These are phyloP conservation scores for Solanum pimpinellifolium DNA, from an alignment of 257 asterid genomes.

Conservation along the genomic window DNA sequence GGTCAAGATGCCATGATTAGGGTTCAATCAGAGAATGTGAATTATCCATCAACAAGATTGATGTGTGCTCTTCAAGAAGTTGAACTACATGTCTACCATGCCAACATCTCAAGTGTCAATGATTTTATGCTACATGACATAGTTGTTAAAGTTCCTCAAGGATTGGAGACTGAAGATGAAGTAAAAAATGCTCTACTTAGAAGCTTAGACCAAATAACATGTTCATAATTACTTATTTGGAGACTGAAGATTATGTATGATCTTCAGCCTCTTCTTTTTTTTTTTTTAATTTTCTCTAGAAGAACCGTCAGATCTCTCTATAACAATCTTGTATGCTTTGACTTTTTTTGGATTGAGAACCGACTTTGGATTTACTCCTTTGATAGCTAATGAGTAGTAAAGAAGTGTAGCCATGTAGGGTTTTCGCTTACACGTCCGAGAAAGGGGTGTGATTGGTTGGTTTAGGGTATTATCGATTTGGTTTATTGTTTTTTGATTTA, in stretches of 20 bases:
- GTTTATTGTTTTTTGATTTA: no score
- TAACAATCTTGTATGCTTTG: background rate
- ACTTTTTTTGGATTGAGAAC: background rate
- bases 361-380: background rate
- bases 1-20: conserved; percentile 71
- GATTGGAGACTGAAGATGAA: conserved; percentile 19
- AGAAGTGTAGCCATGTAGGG: no score
- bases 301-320: background rate
- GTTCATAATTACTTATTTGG: background rate
- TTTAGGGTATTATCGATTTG: no score
- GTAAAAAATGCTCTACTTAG: conserved; percentile 35
- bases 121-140: conserved; percentile 63
- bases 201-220: conserved; percentile 11
- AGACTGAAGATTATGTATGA: no score
- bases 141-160: conserved; percentile 38
- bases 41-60: conserved; percentile 44
- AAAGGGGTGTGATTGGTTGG: no score
- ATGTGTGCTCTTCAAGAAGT: conserved; percentile 56
- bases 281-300: no score
- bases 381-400: no score
- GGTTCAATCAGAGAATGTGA: conserved; percentile 42
- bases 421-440: no score
- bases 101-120: conserved; percentile 61
- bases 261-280: background rate
- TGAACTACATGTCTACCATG: conserved; percentile 53